Evolutionary conservation across 1,284 basidiomycete species (phyloP).

Genomic region (Leccinum discolor): DNA sequence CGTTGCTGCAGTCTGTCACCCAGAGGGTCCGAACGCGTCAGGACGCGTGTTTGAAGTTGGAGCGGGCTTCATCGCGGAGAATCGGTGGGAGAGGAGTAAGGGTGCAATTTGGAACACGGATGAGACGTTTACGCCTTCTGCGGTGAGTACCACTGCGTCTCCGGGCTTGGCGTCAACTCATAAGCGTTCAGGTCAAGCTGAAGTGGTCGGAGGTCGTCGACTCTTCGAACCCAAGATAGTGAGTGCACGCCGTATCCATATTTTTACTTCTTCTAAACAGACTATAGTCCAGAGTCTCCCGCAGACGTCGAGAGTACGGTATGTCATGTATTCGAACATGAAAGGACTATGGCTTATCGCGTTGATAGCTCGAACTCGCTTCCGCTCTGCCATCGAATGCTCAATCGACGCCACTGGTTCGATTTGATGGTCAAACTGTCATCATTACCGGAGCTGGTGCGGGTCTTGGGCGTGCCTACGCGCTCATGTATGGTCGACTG

Average conservation of each 20-base stretch:
- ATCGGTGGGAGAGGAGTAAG: slow-evolving; percentile 92
- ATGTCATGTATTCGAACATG: slow-evolving; percentile 11
- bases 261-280: slow-evolving; percentile 4
- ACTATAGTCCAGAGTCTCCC: slow-evolving; percentile 62
- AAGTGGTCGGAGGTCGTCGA: slow-evolving; percentile 85
- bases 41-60: slow-evolving; percentile 95
- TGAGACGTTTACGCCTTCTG: slow-evolving; percentile 90
- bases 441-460: slow-evolving; percentile 95
- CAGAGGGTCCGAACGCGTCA: slow-evolving; percentile 79
- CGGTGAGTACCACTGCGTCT: slow-evolving; percentile 50
- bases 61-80: slow-evolving; percentile 90
- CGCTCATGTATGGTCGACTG: slow-evolving; percentile 86
- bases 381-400: slow-evolving; percentile 70
- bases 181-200: slow-evolving; percentile 60
- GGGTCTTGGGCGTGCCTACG: slow-evolving; percentile 92
- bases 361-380: slow-evolving; percentile 67
- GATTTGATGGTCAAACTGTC: slow-evolving; percentile 90
- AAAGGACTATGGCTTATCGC: slow-evolving; percentile 4
- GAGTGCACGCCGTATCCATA: slow-evolving; percentile 25
- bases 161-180: slow-evolving; percentile 3
- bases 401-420: slow-evolving; percentile 73
- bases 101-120: slow-evolving; percentile 93
- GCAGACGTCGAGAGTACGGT: slow-evolving; percentile 74
- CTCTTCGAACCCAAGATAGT: slow-evolving; percentile 81
- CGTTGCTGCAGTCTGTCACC: slow-evolving; percentile 77